phyloP scores from a whole-genome alignment of 2,329 filamentous ascomycete genomes.

The Sporothrix pallida region DNA sequence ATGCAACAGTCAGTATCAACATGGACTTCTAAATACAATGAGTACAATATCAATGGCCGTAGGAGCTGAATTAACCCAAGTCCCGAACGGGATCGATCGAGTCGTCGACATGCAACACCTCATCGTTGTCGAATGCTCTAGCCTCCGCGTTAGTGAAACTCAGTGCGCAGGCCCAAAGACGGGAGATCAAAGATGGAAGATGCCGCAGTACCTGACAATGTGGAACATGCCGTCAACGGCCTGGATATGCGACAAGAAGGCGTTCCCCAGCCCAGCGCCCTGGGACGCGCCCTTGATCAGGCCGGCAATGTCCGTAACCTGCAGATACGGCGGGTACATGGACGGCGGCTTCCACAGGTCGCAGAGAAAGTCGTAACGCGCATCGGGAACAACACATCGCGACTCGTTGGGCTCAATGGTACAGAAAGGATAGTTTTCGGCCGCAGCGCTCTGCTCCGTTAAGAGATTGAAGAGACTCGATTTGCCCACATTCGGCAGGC shows the following conservation, averaged over 20 bases:
- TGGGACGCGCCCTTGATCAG: slow-evolving; percentile 53
- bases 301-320: slow-evolving; percentile 55
- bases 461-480: slow-evolving; percentile 54
- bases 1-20: slow-evolving; percentile 34
- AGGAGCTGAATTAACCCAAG: slow-evolving; percentile 44
- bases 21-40: not conserved
- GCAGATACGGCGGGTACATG: slow-evolving; percentile 53
- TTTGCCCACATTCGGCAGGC: slow-evolving; percentile 54
- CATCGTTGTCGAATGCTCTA: slow-evolving; percentile 53
- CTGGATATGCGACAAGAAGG: slow-evolving; percentile 54
- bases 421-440: slow-evolving; percentile 55
- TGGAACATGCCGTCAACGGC: slow-evolving; percentile 55
- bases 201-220: slow-evolving; percentile 49
- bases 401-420: slow-evolving; percentile 56
- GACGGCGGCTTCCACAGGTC: slow-evolving; percentile 54
- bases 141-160: slow-evolving; percentile 26
- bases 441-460: slow-evolving; percentile 53
- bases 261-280: slow-evolving; percentile 53
- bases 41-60: not conserved
- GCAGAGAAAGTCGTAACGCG: slow-evolving; percentile 53
- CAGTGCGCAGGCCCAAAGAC: not conserved
- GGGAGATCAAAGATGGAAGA: not conserved
- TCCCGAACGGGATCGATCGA: slow-evolving; percentile 54
- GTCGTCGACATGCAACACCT: slow-evolving; percentile 55
- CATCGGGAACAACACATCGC: slow-evolving; percentile 53